Percentiles rank a stretch among this genome's conserved stretches.
Evolutionary conservation across 148 eudicot genomes (phyloP).

Genomic region (Euryodendron excelsum): DNA sequence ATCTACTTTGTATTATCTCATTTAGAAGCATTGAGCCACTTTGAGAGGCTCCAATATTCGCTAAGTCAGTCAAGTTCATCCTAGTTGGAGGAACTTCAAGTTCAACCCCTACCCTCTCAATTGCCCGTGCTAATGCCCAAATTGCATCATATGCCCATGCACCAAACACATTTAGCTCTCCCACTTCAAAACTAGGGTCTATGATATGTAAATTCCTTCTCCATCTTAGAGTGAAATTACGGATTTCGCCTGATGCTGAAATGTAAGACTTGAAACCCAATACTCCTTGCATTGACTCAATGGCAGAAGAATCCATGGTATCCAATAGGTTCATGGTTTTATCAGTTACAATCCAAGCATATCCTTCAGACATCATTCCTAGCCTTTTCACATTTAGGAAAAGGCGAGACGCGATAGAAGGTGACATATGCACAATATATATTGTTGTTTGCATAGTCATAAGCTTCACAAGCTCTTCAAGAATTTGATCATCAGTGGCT

Average conservation of each 20-base stretch:
- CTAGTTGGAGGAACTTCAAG: no score
- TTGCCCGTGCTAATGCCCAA: constrained; percentile 23
- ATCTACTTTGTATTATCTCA: constrained; percentile 3
- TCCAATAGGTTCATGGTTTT: background rate
- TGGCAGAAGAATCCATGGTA: constrained; percentile 5
- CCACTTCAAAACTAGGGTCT: background rate
- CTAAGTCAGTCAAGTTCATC: no score
- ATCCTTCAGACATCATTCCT: constrained; percentile 15
- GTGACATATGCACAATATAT: constrained; percentile 10
- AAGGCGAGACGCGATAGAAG: background rate
- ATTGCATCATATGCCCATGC: constrained; percentile 27
- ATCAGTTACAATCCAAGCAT: constrained; percentile 20
- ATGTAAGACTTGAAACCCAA: constrained; percentile 27
- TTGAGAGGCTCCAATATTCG: background rate
- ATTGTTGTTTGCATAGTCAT: constrained; percentile 2
- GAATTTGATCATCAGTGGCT: background rate
- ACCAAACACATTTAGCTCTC: constrained; percentile 13
- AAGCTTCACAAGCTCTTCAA: background rate
- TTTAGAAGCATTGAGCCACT: constrained; percentile 11
- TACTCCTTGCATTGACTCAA: constrained; percentile 28
- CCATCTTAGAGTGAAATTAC: constrained; percentile 21
- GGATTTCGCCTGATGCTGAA: constrained; percentile 23
- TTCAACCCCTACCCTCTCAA: constrained; percentile 14
- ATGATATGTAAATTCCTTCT: background rate
- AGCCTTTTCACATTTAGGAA: constrained; percentile 1